A percentile compares a stretch with the other conserved stretches of the same genome.
Evolutionary conservation across 331 rosid genomes (phyloP).

Genomic region (Telfairia occidentalis): DNA sequence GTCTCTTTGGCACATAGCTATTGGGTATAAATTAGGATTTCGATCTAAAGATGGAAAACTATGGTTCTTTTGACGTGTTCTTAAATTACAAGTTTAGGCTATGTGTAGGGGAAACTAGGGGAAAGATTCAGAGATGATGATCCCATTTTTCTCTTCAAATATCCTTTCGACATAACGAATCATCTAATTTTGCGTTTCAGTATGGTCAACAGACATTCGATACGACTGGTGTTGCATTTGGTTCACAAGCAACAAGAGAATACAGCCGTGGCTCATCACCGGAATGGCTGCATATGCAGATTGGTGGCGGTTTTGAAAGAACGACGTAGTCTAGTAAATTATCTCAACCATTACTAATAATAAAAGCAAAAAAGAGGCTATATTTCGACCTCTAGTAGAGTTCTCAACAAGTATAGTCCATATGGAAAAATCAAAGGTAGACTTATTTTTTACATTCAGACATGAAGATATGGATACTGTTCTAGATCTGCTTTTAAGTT

Average conservation of each 20-base stretch:
- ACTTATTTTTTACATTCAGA: background rate
- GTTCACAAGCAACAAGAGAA: conserved; percentile 62
- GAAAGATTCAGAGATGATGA: background rate
- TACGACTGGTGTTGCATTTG: conserved; percentile 39
- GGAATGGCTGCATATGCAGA: conserved; percentile 91
- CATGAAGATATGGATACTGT: background rate
- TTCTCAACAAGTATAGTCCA: conserved; percentile 10
- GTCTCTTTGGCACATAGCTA: background rate
- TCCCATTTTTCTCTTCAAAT: background rate
- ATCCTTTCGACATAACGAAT: background rate
- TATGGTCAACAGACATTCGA: conserved; percentile 65
- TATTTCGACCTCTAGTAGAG: background rate
- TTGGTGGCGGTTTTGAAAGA: conserved; percentile 78
- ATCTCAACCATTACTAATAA: conserved; percentile 28
- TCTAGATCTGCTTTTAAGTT: conserved; percentile 8
- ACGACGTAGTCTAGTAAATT: conserved; percentile 27
- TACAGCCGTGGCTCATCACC: conserved; percentile 68
- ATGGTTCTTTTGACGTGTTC: background rate
- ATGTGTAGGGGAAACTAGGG: background rate
- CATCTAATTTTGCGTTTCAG: conserved; percentile 20
- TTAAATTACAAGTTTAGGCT: background rate
- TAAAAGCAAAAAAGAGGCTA: conserved; percentile 19
- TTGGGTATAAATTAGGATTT: background rate
- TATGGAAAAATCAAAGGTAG: conserved; percentile 10
- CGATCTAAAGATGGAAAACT: background rate